These are phyloP conservation scores for Daldinia grandis DNA, from an alignment of 495 filamentous ascomycete species.

Conservation along the genomic window DNA sequence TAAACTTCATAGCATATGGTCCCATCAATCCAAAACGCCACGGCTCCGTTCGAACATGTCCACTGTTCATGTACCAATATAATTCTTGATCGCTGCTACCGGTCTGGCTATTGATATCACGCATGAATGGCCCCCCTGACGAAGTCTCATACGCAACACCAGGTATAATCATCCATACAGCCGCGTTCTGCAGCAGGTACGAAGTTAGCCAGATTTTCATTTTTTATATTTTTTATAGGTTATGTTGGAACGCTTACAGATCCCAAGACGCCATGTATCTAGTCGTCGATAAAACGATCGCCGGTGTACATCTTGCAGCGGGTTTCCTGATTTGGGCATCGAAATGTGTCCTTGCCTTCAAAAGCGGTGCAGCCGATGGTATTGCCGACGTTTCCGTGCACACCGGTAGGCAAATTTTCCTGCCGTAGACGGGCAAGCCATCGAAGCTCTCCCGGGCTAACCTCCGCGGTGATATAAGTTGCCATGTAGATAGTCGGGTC, in stretches of 20 bases:
- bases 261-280: slow-evolving; percentile 59
- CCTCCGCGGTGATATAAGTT: slow-evolving; percentile 66
- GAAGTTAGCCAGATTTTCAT: neutral
- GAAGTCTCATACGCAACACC: slow-evolving; percentile 52
- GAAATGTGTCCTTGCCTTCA: slow-evolving; percentile 67
- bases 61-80: slow-evolving; percentile 71
- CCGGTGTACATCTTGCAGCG: slow-evolving; percentile 71
- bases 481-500: slow-evolving; percentile 66
- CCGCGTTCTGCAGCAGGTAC: slow-evolving; percentile 40
- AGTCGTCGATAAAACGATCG: slow-evolving; percentile 68
- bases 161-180: slow-evolving; percentile 57
- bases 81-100: slow-evolving; percentile 61
- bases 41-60: slow-evolving; percentile 65
- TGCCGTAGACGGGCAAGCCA: slow-evolving; percentile 64
- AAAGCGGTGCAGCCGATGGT: slow-evolving; percentile 57
- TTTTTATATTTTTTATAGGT: neutral
- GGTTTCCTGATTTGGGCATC: slow-evolving; percentile 62
- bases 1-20: slow-evolving; percentile 65
- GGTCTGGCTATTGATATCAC: slow-evolving; percentile 69
- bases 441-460: slow-evolving; percentile 64
- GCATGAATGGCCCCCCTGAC: slow-evolving; percentile 63
- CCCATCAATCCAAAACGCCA: slow-evolving; percentile 68
- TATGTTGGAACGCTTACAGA: slow-evolving; percentile 31
- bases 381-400: slow-evolving; percentile 51
- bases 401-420: slow-evolving; percentile 61